These are phyloP conservation scores for Diutina mesorugosa DNA, from an alignment of 1,139 yeast species.

Conservation along the genomic window DNA sequence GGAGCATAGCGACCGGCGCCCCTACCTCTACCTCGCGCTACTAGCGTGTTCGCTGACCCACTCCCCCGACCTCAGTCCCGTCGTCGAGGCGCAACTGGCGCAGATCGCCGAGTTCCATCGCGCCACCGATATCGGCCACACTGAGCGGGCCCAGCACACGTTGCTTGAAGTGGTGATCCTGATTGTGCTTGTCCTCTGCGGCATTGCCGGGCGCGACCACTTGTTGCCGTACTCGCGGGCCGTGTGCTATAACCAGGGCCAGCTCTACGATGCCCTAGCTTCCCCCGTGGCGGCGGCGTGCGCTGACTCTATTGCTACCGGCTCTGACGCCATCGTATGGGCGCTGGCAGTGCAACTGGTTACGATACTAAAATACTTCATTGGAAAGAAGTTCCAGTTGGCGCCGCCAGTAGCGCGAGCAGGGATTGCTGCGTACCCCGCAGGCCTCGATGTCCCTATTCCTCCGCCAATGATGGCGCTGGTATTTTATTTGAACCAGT, in stretches of 20 bases:
- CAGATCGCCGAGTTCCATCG: neutral
- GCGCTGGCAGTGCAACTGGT: constrained; percentile 5
- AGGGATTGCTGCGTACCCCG: neutral
- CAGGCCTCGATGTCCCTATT: neutral
- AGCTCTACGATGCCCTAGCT: neutral
- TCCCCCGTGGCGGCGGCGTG: neutral
- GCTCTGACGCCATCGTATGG: neutral
- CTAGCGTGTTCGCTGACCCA: neutral
- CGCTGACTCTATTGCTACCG: neutral
- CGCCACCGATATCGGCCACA: neutral
- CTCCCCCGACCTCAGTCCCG: neutral
- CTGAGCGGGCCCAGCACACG: neutral
- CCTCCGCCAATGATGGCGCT: constrained; percentile 4
- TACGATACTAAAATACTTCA: constrained; percentile 18
- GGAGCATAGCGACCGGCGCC: neutral
- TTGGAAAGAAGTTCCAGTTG: constrained; percentile 8
- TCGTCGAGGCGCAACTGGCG: neutral
- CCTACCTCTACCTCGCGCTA: neutral
- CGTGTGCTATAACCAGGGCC: neutral
- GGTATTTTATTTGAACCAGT: constrained; percentile 8
- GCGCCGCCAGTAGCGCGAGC: neutral
- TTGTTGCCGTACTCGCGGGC: neutral
- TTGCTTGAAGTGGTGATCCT: neutral
- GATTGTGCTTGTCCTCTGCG: neutral
- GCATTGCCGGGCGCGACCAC: neutral